phyloP scores from a whole-genome alignment of 768 basidiomycete species.

The Auriscalpium vulgare region DNA sequence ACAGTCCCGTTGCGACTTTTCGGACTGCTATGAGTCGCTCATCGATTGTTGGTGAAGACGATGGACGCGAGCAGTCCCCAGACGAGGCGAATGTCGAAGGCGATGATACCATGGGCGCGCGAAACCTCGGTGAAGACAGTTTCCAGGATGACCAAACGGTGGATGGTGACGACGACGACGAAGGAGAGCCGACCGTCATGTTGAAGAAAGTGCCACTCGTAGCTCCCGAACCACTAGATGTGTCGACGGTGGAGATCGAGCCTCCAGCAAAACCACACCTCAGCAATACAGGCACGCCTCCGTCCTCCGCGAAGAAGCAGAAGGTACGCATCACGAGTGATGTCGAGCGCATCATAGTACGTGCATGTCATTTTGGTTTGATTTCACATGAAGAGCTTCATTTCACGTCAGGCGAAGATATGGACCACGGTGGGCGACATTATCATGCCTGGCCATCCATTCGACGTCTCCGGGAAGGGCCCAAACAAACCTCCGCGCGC shows the following conservation, averaged over 20 bases:
- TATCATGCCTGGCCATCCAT: conserved; percentile 47
- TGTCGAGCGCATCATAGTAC: conserved; percentile 56
- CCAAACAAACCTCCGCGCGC: conserved; percentile 38
- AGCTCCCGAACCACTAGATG: conserved; percentile 10
- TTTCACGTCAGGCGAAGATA: conserved; percentile 47
- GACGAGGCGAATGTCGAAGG: background rate
- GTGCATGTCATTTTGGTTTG: conserved; percentile 17
- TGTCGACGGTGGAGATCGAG: background rate
- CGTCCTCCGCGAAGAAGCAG: conserved; percentile 14
- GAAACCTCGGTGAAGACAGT: background rate
- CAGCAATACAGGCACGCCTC: conserved; percentile 14
- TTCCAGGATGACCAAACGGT: conserved; percentile 1
- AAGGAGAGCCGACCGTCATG: conserved; percentile 22
- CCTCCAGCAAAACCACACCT: conserved; percentile 1
- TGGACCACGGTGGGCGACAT: conserved; percentile 61
- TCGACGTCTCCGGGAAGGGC: conserved; percentile 23
- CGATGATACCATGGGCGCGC: background rate
- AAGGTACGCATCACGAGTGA: conserved; percentile 52
- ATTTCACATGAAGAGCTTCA: background rate
- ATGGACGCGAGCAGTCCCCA: conserved; percentile 1
- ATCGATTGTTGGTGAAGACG: background rate
- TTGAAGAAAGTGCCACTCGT: conserved; percentile 24
- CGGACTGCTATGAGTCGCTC: background rate
- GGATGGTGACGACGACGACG: conserved; percentile 17
- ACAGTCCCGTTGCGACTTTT: conserved; percentile 30